Percentiles rank a stretch among this genome's conserved stretches.
Conservation (phyloP, 2,329 filamentous ascomycete species). For the Ceratocystis huliohia region DNA sequence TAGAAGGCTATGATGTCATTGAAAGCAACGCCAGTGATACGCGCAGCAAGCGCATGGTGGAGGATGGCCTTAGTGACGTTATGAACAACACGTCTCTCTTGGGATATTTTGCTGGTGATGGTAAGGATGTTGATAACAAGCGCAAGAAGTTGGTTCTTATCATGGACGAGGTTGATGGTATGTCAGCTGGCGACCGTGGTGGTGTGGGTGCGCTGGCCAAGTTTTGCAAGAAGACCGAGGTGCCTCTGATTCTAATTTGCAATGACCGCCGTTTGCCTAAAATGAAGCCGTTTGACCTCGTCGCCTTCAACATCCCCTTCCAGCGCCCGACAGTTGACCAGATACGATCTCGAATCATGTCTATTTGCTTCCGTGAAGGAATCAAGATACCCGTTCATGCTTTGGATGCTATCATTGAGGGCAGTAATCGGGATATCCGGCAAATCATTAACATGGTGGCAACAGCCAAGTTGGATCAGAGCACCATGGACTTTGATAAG, state of each 20-base stretch:
- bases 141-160: conserved; percentile 94
- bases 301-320: conserved; percentile 76
- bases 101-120: conserved; percentile 78
- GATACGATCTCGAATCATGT: conserved; percentile 84
- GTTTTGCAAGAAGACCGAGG: conserved; percentile 86
- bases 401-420: conserved; percentile 87
- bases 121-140: conserved; percentile 60
- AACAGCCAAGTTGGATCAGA: conserved; percentile 78
- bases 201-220: conserved; percentile 90
- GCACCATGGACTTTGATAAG: conserved; percentile 67
- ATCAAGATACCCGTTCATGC: conserved; percentile 73
- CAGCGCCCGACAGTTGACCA: conserved; percentile 80
- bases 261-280: conserved; percentile 87
- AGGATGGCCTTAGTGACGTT: conserved; percentile 74
- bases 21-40: conserved; percentile 95
- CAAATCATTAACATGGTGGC: conserved; percentile 99
- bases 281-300: conserved; percentile 94
- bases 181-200: conserved; percentile 93
- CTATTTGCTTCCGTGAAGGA: conserved; percentile 84
- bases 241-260: conserved; percentile 94
- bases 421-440: conserved; percentile 87
- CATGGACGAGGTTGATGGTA: conserved; percentile 98
- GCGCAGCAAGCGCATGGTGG: conserved; percentile 89
- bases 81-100: conserved; percentile 86
- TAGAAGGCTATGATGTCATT: conserved; percentile 85